Base-by-base conservation (phyloP, 306 rosid species). In the Spatholobus suberectus region DNA sequence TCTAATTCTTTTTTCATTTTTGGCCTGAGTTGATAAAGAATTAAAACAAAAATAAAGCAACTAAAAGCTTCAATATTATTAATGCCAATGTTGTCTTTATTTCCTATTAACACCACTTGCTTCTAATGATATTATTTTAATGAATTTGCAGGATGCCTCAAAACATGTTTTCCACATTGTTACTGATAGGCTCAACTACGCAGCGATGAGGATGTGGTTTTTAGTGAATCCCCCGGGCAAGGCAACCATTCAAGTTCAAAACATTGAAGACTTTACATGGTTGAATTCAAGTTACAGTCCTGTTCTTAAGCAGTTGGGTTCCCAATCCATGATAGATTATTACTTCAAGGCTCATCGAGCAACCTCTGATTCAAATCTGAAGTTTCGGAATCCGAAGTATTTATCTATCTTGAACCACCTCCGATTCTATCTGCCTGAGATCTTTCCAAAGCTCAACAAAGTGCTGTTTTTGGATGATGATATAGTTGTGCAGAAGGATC, bases 171-270 rank as follows among this genome's bases (percentile, higher is more conserved):
- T 96, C 87, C 99, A 96, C 89, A 79, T 96, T 76, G 96, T 96
- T 54, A 96, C 95, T 6, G 99, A 96, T 70, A 92, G 89, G 84
- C 98, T 96, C 87, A 94, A 96, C 71, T 92, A 91, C 79, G 99
- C 98, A 3, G 98, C 97, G 1, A 96, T 92, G 99, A 96, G 97
- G 85, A 96, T 96, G 98, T 96, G 99, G 99, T 96, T 96, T 87
- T 85, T 92, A 85, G 92, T 74, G 73, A 96, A 94, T 86, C 92
- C 91, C 43, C 98, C 97, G 0, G 99, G 98, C 83, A 80, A 83
- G 76, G 97, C 97, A 76, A 87, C 98, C 44, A 73, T 96, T 81
- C 90, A 96, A 85, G 95, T 96, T 80, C 94, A 94, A 85, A 96
- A 91, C 81, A 87, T 92, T 73, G 99, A 96, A 84, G 97, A 92